Percentiles rank a stretch among this genome's conserved stretches.
phyloP scores from a whole-genome alignment of 495 filamentous ascomycete genomes.

The Lasiosphaeria hispida region DNA sequence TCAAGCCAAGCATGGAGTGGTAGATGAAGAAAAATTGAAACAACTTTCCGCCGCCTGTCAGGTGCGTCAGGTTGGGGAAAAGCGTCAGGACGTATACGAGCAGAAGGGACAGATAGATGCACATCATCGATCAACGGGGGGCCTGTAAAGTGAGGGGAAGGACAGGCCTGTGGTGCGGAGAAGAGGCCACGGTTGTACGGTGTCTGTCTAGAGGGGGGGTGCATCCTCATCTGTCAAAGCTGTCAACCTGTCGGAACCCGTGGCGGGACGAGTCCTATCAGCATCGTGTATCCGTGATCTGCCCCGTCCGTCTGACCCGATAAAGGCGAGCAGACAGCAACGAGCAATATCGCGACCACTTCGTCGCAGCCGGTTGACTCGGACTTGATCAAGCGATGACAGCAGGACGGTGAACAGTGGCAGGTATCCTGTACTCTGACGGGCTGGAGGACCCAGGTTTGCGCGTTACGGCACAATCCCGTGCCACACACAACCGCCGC shows the following conservation, averaged over 20 bases:
- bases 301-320: slow-evolving; percentile 9
- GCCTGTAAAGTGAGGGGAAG: slow-evolving; percentile 22
- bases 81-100: not conserved
- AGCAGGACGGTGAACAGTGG: too few relatives aligned
- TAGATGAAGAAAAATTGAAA: slow-evolving; percentile 6
- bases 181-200: slow-evolving; percentile 16
- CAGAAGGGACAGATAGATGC: not conserved
- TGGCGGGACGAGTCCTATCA: slow-evolving; percentile 1
- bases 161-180: slow-evolving; percentile 16
- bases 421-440: too few relatives aligned
- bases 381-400: too few relatives aligned
- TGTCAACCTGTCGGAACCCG: not conserved
- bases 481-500: too few relatives aligned
- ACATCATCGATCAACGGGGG: slow-evolving; percentile 3
- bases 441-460: too few relatives aligned
- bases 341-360: too few relatives aligned
- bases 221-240: not conserved
- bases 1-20: not conserved
- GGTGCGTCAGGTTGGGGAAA: slow-evolving; percentile 3
- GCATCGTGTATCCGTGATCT: not conserved
- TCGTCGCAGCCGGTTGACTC: too few relatives aligned
- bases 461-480: too few relatives aligned
- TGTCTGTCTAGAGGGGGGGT: not conserved
- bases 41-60: not conserved
- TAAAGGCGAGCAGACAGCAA: not conserved